Percentiles rank a stretch among this genome's conserved stretches.
These are phyloP conservation scores for Bombardia bombarda DNA, from an alignment of 495 filamentous ascomycete species.

Conservation along the genomic window DNA sequence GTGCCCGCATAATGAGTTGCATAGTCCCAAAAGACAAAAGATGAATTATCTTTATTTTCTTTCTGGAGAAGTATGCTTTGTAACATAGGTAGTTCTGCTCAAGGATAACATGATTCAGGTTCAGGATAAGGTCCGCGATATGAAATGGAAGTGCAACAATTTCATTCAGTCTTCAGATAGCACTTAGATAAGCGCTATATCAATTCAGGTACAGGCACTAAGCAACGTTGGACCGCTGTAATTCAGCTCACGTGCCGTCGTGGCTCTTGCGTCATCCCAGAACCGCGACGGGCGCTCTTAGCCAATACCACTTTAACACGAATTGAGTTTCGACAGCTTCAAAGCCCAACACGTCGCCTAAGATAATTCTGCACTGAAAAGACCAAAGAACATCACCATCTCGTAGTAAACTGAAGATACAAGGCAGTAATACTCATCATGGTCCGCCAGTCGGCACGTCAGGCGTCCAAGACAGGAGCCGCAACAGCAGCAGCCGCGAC, in stretches of 20 bases:
- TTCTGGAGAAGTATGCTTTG: no score
- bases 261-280: neutral
- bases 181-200: neutral
- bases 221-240: no score
- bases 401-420: neutral
- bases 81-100: no score
- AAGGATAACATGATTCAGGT: no score
- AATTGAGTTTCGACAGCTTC: neutral
- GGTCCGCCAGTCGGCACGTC: neutral
- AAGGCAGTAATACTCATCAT: neutral
- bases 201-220: no score
- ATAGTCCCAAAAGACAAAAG: no score
- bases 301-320: no score
- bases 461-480: neutral
- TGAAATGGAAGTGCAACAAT: neutral
- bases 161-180: neutral
- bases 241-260: neutral
- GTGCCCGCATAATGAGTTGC: no score
- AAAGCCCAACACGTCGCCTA: no score
- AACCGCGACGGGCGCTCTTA: no score
- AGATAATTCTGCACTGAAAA: neutral
- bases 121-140: neutral
- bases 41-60: no score
- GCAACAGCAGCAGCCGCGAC: neutral
- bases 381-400: neutral